phyloP scores from a whole-genome alignment of 2,329 filamentous ascomycete genomes.

The Colletotrichum brevisporum region DNA sequence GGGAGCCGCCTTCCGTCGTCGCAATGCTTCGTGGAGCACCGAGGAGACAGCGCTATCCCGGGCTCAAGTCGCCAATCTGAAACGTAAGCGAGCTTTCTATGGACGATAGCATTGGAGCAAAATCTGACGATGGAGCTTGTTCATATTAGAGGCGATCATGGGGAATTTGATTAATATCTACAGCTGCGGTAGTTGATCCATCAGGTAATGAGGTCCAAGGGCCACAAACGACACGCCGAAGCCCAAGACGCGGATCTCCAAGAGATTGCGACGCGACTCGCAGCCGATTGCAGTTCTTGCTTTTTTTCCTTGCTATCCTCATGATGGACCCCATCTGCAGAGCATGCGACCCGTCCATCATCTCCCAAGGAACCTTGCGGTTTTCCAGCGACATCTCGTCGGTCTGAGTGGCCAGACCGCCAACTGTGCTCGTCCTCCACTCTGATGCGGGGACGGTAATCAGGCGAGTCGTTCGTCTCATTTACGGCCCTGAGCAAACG shows the following conservation, averaged over 20 bases:
- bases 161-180: conserved; percentile 35
- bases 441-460: conserved; percentile 32
- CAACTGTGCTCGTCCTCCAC: conserved; percentile 14
- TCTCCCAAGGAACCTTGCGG: conserved; percentile 1
- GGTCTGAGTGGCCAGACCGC: conserved; percentile 11
- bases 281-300: conserved; percentile 3
- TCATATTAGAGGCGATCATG: conserved; percentile 32
- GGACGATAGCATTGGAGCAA: conserved; percentile 33
- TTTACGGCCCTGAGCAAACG: conserved; percentile 26
- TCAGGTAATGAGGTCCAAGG: conserved; percentile 19
- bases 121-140: conserved; percentile 26
- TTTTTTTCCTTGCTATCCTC: conserved; percentile 12
- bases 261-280: conserved; percentile 23
- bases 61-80: conserved; percentile 35
- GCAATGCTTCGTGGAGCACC: conserved; percentile 18
- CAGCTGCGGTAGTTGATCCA: conserved; percentile 20
- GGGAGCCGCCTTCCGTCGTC: conserved; percentile 21
- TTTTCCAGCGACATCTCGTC: conserved; percentile 1
- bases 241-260: background rate
- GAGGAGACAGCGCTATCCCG: conserved; percentile 31
- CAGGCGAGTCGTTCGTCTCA: conserved; percentile 37
- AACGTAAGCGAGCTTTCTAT: conserved; percentile 32
- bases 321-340: background rate
- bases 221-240: conserved; percentile 1
- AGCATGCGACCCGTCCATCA: conserved; percentile 10